phyloP scores from a whole-genome alignment of 768 basidiomycete genomes.

The Leccinum truebloodii region DNA sequence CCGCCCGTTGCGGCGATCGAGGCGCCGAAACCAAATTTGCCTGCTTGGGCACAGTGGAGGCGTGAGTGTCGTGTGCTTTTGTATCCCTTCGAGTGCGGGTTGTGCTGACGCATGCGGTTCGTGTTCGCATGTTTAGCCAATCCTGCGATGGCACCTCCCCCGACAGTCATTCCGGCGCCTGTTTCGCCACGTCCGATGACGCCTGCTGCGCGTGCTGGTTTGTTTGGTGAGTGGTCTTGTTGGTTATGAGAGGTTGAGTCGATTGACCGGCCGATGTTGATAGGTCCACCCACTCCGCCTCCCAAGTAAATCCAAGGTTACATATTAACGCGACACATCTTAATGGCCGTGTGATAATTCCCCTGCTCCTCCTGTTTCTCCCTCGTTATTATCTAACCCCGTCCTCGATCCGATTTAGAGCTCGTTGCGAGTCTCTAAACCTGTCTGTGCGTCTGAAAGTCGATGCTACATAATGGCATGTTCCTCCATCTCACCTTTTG shows the following conservation, averaged over 20 bases:
- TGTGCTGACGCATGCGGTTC: neutral
- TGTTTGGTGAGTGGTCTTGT: constrained; percentile 54
- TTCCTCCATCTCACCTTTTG: neutral
- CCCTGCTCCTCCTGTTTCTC: neutral
- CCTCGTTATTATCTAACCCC: constrained; percentile 7
- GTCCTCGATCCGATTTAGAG: neutral
- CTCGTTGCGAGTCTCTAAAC: neutral
- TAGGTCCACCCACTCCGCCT: constrained; percentile 48
- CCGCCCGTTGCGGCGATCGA: constrained; percentile 40
- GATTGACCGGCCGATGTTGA: neutral
- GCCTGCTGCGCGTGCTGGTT: constrained; percentile 56
- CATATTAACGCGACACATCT: neutral
- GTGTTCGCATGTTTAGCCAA: neutral
- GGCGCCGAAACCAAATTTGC: constrained; percentile 52
- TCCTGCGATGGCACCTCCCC: constrained; percentile 49
- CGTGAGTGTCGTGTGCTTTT: constrained; percentile 42
- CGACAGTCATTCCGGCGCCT: constrained; percentile 38
- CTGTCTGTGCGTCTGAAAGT: neutral
- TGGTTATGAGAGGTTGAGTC: constrained; percentile 1
- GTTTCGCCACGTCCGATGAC: constrained; percentile 37
- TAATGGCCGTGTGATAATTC: constrained; percentile 1
- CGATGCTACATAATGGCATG: too few species aligned
- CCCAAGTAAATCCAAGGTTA: constrained; percentile 35
- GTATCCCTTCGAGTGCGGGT: neutral
- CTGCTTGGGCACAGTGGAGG: constrained; percentile 88